phyloP scores from a whole-genome alignment of 805 yeast genomes.

The Candida chilensis region DNA sequence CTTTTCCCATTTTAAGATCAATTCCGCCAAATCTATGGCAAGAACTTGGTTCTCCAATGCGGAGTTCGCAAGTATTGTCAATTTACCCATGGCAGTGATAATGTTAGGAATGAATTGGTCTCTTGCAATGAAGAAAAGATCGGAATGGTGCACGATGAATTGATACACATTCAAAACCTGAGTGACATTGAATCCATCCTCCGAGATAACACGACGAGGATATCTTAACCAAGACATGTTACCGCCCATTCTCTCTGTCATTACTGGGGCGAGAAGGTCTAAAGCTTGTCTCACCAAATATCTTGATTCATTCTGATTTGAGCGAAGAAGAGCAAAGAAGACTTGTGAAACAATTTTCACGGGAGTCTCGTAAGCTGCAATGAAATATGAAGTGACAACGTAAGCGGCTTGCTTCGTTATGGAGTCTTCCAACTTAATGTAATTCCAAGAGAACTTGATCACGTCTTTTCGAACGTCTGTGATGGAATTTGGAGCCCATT shows the following conservation, averaged over 20 bases:
- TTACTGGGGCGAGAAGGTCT: conserved; percentile 80
- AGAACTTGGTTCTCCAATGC: conserved; percentile 73
- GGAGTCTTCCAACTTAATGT: conserved; percentile 79
- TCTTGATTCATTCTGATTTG: conserved; percentile 80
- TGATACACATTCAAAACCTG: conserved; percentile 86
- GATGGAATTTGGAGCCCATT: conserved; percentile 53
- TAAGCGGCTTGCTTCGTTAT: conserved; percentile 90
- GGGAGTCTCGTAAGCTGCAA: conserved; percentile 83
- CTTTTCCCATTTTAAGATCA: conserved; percentile 80
- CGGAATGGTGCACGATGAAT: conserved; percentile 80
- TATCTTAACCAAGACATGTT: conserved; percentile 79
- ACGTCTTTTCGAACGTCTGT: conserved; percentile 68
- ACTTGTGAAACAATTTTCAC: conserved; percentile 83
- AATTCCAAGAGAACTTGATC: conserved; percentile 92
- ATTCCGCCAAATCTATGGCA: conserved; percentile 84
- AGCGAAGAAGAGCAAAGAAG: conserved; percentile 79
- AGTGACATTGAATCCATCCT: conserved; percentile 78
- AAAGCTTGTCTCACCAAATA: conserved; percentile 79
- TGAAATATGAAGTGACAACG: conserved; percentile 78
- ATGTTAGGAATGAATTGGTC: conserved; percentile 86
- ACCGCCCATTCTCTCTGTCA: conserved; percentile 55
- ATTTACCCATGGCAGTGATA: conserved; percentile 85
- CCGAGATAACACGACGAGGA: conserved; percentile 88
- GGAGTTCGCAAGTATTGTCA: conserved; percentile 70
- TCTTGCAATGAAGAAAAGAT: conserved; percentile 74